Evolutionary conservation across 2,329 filamentous ascomycete species (phyloP).

Genomic region (Fusarium sp.): DNA sequence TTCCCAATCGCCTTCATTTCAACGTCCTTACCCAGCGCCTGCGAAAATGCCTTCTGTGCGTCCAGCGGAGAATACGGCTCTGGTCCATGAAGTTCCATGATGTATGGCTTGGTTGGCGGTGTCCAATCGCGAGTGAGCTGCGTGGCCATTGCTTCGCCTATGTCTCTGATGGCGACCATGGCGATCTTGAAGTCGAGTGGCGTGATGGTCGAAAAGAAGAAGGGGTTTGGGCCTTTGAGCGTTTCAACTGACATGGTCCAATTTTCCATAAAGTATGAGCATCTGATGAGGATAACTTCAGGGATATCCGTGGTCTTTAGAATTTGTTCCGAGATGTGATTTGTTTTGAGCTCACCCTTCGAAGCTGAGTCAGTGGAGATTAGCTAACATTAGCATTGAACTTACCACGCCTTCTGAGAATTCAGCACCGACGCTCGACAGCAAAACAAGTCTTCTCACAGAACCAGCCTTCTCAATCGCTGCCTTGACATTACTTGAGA

Average conservation of each 20-base stretch:
- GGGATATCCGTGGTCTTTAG: slow-evolving; percentile 27
- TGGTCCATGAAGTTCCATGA: slow-evolving; percentile 49
- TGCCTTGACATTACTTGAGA: slow-evolving; percentile 45
- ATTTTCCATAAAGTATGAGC: slow-evolving; percentile 54
- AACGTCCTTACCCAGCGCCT: slow-evolving; percentile 41
- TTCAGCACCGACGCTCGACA: slow-evolving; percentile 49
- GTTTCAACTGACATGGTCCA: slow-evolving; percentile 47
- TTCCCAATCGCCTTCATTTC: slow-evolving; percentile 44
- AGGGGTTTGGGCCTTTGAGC: slow-evolving; percentile 40
- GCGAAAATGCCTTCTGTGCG: slow-evolving; percentile 44
- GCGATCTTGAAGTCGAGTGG: slow-evolving; percentile 47
- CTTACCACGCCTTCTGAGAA: slow-evolving; percentile 46
- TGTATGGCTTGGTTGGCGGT: slow-evolving; percentile 38
- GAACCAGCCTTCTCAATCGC: slow-evolving; percentile 39
- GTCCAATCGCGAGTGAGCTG: slow-evolving; percentile 34
- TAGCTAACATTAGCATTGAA: fast-evolving
- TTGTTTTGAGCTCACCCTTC: slow-evolving; percentile 52
- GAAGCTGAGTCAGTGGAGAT: fast-evolving
- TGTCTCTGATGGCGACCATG: slow-evolving; percentile 46
- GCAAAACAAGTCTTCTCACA: slow-evolving; percentile 47
- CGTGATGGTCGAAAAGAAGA: slow-evolving; percentile 49
- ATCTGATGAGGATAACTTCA: slow-evolving; percentile 47
- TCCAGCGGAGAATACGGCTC: slow-evolving; percentile 44
- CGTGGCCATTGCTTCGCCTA: slow-evolving; percentile 41
- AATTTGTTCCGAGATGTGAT: slow-evolving; percentile 48